These are phyloP conservation scores for Xylariaceae sp. DNA, from an alignment of 2,329 filamentous ascomycete species.

Conservation along the genomic window DNA sequence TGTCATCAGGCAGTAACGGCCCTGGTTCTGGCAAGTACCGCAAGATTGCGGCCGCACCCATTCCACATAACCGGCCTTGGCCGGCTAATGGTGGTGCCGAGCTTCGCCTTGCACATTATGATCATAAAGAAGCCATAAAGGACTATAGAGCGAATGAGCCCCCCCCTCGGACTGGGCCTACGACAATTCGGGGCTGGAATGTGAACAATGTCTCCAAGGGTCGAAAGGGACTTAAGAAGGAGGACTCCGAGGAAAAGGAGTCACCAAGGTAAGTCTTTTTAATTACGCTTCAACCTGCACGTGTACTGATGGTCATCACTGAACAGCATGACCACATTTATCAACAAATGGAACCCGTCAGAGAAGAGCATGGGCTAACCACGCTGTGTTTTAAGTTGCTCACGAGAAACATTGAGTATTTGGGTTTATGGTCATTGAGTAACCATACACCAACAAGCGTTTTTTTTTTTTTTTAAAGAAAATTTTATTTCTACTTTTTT, in stretches of 20 bases:
- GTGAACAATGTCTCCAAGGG: conserved; percentile 49
- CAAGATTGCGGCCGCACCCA: conserved; percentile 64
- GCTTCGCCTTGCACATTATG: conserved; percentile 64
- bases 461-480: no score
- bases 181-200: conserved; percentile 64
- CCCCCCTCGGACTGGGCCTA: conserved; percentile 61
- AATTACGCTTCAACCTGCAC: background rate
- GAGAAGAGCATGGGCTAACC: conserved; percentile 29
- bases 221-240: conserved; percentile 38
- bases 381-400: background rate
- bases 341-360: conserved; percentile 39
- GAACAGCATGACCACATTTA: conserved; percentile 36
- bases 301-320: conserved; percentile 21
- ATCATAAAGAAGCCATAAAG: conserved; percentile 61
- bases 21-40: conserved; percentile 52
- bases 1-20: conserved; percentile 38
- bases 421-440: background rate
- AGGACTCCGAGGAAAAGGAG: conserved; percentile 42
- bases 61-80: conserved; percentile 56
- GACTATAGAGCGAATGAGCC: conserved; percentile 62
- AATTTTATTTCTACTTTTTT: background rate
- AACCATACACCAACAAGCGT: background rate
- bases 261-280: conserved; percentile 37
- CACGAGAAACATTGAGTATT: background rate
- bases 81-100: conserved; percentile 55